Percentiles rank a stretch among this genome's conserved stretches.
These are phyloP conservation scores for Termitomyces sp. DNA, from an alignment of 768 basidiomycete species.

Conservation along the genomic window DNA sequence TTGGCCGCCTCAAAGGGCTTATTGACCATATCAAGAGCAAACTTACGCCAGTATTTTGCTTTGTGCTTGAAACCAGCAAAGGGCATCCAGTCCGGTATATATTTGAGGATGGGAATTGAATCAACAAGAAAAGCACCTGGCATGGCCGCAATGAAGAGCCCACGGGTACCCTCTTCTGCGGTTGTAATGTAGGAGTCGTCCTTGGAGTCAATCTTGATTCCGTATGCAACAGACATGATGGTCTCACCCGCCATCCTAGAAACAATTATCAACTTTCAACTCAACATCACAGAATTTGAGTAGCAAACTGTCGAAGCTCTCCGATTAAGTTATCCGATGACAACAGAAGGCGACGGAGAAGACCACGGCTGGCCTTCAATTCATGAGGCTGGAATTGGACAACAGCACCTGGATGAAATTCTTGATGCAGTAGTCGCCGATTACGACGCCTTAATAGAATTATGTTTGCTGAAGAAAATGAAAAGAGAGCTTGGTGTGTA, in stretches of 20 bases:
- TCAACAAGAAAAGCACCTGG: constrained; percentile 33
- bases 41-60: constrained; percentile 24
- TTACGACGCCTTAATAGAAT: constrained; percentile 18
- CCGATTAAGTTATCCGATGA: constrained; percentile 14
- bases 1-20: constrained; percentile 19
- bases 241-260: constrained; percentile 21
- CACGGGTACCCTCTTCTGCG: constrained; percentile 26
- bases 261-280: not conserved
- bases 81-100: constrained; percentile 34
- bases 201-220: constrained; percentile 24
- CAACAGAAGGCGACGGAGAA: constrained; percentile 20
- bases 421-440: constrained; percentile 20
- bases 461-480: not conserved
- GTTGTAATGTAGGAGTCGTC: constrained; percentile 32
- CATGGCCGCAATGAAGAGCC: constrained; percentile 22
- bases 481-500: not conserved
- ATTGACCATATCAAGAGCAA: constrained; percentile 17
- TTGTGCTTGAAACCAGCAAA: constrained; percentile 30
- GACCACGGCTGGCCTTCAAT: constrained; percentile 14
- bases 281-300: no score
- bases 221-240: constrained; percentile 31
- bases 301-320: constrained; percentile 12
- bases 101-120: constrained; percentile 23
- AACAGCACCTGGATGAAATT: constrained; percentile 17
- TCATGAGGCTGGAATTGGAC: constrained; percentile 20